These are phyloP conservation scores for Thielaviopsis euricoi DNA, from an alignment of 2,329 filamentous ascomycete species.

Conservation along the genomic window DNA sequence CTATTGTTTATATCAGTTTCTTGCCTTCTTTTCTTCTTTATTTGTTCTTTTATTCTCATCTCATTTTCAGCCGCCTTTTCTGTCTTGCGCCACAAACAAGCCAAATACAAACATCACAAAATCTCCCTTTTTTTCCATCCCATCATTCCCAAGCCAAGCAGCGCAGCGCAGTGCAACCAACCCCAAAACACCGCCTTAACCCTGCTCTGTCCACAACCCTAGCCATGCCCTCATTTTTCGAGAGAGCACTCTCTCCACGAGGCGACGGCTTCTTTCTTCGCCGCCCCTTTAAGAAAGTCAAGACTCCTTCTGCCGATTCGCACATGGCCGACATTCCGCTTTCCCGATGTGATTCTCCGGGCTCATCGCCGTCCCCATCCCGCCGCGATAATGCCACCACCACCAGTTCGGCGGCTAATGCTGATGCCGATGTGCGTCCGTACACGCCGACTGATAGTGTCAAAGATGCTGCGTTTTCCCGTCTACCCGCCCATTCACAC, in stretches of 20 bases:
- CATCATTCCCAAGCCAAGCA: too few relatives aligned
- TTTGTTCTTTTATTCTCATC: neutral
- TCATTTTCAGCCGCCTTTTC: neutral
- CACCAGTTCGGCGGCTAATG: too few relatives aligned
- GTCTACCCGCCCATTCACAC: neutral
- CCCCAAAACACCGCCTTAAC: neutral
- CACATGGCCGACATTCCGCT: slow-evolving; percentile 9
- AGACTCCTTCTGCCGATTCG: slow-evolving; percentile 1
- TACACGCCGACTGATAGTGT: neutral
- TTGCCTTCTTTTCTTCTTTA: neutral
- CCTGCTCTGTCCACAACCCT: neutral
- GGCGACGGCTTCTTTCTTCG: slow-evolving; percentile 8
- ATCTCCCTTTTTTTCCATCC: too few relatives aligned
- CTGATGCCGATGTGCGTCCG: neutral
- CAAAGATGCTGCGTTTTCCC: slow-evolving; percentile 7
- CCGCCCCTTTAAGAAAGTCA: slow-evolving; percentile 8
- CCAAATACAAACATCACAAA: too few relatives aligned
- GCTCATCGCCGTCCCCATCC: neutral
- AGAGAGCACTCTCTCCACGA: slow-evolving; percentile 4
- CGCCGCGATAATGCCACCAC: neutral
- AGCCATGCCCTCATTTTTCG: slow-evolving; percentile 3
- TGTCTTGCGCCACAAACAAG: too few relatives aligned
- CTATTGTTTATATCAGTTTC: neutral
- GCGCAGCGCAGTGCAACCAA: too few relatives aligned
- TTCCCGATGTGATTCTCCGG: neutral